Evolutionary conservation across 2,329 filamentous ascomycete genomes (phyloP), one percentile per base, ranked within the genome.

Genomic region (Aspergillus tanneri): DNA sequence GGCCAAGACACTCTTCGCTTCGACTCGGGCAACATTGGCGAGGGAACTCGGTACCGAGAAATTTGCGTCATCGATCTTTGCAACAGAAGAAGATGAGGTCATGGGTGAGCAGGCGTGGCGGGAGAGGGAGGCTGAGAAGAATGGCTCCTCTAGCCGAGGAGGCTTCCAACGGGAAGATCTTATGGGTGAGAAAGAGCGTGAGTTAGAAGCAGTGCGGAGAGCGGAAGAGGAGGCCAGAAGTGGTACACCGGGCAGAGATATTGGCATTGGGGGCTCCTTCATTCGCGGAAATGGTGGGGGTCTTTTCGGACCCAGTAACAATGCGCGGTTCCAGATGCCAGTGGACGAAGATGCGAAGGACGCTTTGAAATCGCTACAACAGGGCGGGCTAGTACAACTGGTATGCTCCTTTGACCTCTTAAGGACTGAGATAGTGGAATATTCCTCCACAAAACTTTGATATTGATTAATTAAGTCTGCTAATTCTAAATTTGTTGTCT

Each of bases 1-100:
- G 27, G 76, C 82, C 51, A 86, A 86, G 69, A 86, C 81, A 65
- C 76, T 86, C 25, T 85, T 85, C 66, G 83, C 83, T 12, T 78
- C 77, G n/a, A 85, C 83, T 28, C 77, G 82, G 3, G 68, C 82
- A 24, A 83, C 81, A 1, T 70, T 86, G 11, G 73, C 77, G 12
- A 71, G 82, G 4, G 82, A 84, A 59, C 70, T 86, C 19, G 83
- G 83, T 35, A 74, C 75, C 39, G 82, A 85, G 67, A 76, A 82
- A 52, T 85, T 86, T 65, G 61, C 71, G 4, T 75, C 79, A 43
- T 80, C 73, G 3, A 61, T 85, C 44, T 85, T 85, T 61, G 78
- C 76, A 9, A 84, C 82, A 1, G 78, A 81, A 55, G 72, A 77
- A 30, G 75, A 76, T 12, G 83, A 86, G 62, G 68, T 85, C 39